Conservation (phyloP, 2,329 filamentous ascomycete genomes). For the Neonectria sp. region DNA sequence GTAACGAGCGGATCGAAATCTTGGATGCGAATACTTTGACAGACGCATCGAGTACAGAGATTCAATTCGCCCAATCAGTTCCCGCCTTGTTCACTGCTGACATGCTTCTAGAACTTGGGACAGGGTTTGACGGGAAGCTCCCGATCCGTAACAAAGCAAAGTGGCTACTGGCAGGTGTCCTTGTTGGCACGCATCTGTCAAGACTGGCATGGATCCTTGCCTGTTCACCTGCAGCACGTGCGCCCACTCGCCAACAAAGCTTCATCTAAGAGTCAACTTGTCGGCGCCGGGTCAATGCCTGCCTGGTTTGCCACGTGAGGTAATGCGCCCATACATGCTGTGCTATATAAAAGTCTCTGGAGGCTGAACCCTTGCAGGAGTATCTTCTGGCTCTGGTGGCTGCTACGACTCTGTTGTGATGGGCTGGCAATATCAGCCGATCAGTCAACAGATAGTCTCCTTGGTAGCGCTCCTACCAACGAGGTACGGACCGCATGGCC, state of each 20-base stretch:
- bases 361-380: slow-evolving; percentile 28
- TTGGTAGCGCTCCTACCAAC: slow-evolving; percentile 29
- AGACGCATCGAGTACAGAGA: slow-evolving; percentile 15
- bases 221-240: slow-evolving; percentile 10
- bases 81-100: slow-evolving; percentile 21
- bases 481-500: slow-evolving; percentile 23
- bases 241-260: slow-evolving; percentile 11
- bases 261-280: slow-evolving; percentile 15
- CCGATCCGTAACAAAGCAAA: slow-evolving; percentile 31
- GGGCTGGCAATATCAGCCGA: slow-evolving; percentile 30
- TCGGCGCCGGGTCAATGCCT: slow-evolving; percentile 23
- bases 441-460: slow-evolving; percentile 18
- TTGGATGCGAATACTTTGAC: neutral
- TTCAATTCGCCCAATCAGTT: slow-evolving; percentile 15
- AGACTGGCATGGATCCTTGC: slow-evolving; percentile 27
- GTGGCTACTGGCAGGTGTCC: slow-evolving; percentile 16
- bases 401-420: slow-evolving; percentile 5
- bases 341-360: slow-evolving; percentile 20
- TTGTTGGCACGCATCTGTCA: slow-evolving; percentile 31
- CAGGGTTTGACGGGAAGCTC: slow-evolving; percentile 31
- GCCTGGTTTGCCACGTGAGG: slow-evolving; percentile 31
- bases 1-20: neutral
- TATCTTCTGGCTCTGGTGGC: slow-evolving; percentile 30
- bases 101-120: slow-evolving; percentile 31
- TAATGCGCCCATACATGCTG: slow-evolving; percentile 35